A percentile compares a stretch with the other conserved stretches of the same genome.
Conservation (phyloP, 768 basidiomycete genomes). For the Polyporus arcularius region DNA sequence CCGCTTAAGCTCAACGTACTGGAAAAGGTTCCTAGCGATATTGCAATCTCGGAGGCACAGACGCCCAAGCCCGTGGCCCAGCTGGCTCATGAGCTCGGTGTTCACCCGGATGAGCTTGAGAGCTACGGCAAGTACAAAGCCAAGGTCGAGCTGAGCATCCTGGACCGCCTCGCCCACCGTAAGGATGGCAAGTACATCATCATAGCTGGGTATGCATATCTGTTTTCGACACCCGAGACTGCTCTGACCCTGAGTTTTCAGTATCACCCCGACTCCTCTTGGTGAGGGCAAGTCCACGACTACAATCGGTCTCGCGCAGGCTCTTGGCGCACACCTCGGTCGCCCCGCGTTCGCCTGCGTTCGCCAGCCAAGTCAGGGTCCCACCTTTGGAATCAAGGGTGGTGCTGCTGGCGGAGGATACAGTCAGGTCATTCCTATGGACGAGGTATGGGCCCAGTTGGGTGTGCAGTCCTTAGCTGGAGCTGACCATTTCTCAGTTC, state of each 20-base stretch:
- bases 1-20: conserved; percentile 80
- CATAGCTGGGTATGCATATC: conserved; percentile 70
- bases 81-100: conserved; percentile 86
- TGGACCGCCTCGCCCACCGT: conserved; percentile 82
- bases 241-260: conserved; percentile 27
- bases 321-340: conserved; percentile 90
- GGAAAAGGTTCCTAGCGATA: conserved; percentile 92
- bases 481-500: conserved; percentile 52
- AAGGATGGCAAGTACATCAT: conserved; percentile 96
- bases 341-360: conserved; percentile 96
- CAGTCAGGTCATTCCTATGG: conserved; percentile 99
- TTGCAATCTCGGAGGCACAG: conserved; percentile 94
- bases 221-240: neutral
- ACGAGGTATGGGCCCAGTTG: conserved; percentile 57
- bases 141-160: conserved; percentile 88
- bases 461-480: neutral
- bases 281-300: conserved; percentile 99
- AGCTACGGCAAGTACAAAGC: conserved; percentile 96
- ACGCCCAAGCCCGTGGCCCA: conserved; percentile 85
- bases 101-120: conserved; percentile 86
- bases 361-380: conserved; percentile 97
- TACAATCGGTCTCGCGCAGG: conserved; percentile 95
- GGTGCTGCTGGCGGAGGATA: conserved; percentile 98
- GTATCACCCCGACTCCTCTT: conserved; percentile 94
- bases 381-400: conserved; percentile 99